Conservation (phyloP, 1,284 basidiomycete genomes). For the Pseudozyma pruni region DNA sequence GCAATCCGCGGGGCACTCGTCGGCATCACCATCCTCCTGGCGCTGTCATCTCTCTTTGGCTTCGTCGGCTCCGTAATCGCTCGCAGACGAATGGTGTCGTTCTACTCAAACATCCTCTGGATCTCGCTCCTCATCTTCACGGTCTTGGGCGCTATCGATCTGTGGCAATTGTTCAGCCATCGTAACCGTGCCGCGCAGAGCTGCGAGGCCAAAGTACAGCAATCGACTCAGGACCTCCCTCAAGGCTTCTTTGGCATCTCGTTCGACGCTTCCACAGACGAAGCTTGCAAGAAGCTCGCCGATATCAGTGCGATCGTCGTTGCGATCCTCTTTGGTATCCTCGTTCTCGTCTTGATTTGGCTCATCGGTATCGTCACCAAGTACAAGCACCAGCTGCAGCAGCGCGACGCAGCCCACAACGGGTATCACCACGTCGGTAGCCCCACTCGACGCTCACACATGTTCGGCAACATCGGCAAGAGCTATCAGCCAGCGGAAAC, state of each 20-base stretch:
- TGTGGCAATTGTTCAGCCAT: conserved; percentile 32
- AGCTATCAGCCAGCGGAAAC: conserved; percentile 2
- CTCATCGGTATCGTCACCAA: conserved; percentile 28
- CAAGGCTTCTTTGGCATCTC: conserved; percentile 19
- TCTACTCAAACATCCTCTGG: conserved; percentile 37
- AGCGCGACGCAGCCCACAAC: conserved; percentile 3
- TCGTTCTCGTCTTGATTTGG: conserved; percentile 27
- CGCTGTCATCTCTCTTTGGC: conserved; percentile 23
- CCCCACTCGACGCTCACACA: neutral
- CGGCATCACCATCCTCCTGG: conserved; percentile 26
- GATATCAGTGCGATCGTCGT: conserved; percentile 14
- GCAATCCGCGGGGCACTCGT: conserved; percentile 27
- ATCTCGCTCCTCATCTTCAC: conserved; percentile 14
- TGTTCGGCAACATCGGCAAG: conserved; percentile 13
- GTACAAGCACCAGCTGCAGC: conserved; percentile 27
- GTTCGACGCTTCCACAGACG: neutral
- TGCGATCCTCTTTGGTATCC: conserved; percentile 19
- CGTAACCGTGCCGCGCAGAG: neutral
- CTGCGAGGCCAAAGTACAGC: conserved; percentile 11
- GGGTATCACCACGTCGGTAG: neutral
- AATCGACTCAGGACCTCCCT: too few species aligned
- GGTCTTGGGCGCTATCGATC: conserved; percentile 20
- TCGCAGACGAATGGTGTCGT: conserved; percentile 16
- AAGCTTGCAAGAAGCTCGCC: conserved; percentile 16
- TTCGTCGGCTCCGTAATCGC: conserved; percentile 19